Conservation (phyloP, 495 filamentous ascomycete genomes). For the Penicillium cosmopolitanum region DNA sequence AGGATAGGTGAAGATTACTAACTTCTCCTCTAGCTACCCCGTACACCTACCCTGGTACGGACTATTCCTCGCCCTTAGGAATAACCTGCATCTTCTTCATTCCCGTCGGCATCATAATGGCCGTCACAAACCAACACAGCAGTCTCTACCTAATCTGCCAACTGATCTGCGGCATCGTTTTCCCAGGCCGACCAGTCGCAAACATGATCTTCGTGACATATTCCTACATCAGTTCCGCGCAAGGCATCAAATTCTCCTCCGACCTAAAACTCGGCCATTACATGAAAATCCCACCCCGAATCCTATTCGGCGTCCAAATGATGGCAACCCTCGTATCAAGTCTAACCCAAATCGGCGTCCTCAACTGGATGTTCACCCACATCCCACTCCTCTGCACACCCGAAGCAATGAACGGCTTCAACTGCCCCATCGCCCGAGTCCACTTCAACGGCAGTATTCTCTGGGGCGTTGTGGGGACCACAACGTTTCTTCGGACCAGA, state of each 20-base stretch:
- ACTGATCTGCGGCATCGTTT: constrained; percentile 74
- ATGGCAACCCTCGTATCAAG: constrained; percentile 77
- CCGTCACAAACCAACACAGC: constrained; percentile 82
- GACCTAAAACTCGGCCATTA: constrained; percentile 79
- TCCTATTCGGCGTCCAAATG: constrained; percentile 78
- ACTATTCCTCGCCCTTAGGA: constrained; percentile 71
- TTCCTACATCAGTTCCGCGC: constrained; percentile 59
- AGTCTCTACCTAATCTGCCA: constrained; percentile 79
- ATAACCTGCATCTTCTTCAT: constrained; percentile 73
- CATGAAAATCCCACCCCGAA: constrained; percentile 87
- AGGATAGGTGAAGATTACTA: background rate
- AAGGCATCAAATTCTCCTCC: constrained; percentile 53
- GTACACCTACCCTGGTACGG: constrained; percentile 84
- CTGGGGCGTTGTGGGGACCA: constrained; percentile 87
- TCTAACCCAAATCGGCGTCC: constrained; percentile 76
- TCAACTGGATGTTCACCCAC: constrained; percentile 87
- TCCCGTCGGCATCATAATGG: constrained; percentile 86
- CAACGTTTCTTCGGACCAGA: constrained; percentile 69
- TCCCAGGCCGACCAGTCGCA: constrained; percentile 81
- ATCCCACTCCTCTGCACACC: constrained; percentile 78
- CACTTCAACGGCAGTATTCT: constrained; percentile 90
- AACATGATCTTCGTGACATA: constrained; percentile 93
- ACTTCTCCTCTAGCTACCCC: constrained; percentile 43
- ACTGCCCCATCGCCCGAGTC: constrained; percentile 82
- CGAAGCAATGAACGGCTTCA: constrained; percentile 80